phyloP scores from a whole-genome alignment of 2,329 filamentous ascomycete species.

The Paracoccidioides lutzii region DNA sequence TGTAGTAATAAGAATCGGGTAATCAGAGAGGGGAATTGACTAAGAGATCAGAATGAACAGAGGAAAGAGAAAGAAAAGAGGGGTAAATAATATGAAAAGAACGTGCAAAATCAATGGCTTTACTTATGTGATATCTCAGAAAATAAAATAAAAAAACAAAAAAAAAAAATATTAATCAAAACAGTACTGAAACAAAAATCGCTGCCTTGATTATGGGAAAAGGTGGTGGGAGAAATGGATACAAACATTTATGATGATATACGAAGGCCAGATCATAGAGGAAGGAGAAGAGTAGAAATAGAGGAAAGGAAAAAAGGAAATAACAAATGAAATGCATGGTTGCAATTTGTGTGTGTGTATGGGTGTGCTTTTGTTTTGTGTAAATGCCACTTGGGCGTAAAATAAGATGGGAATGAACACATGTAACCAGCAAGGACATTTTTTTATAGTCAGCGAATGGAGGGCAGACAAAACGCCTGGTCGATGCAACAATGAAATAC shows the following conservation, averaged over 20 bases:
- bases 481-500: constrained; percentile 11
- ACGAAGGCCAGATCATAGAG: neutral
- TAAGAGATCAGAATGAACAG: constrained; percentile 19
- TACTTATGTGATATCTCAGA: constrained; percentile 3
- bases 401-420: neutral
- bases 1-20: constrained; percentile 4
- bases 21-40: constrained; percentile 12
- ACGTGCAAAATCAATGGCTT: constrained; percentile 1
- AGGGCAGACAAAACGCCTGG: constrained; percentile 9
- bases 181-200: neutral
- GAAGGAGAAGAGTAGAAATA: constrained; percentile 3
- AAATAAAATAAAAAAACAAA: constrained; percentile 10
- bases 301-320: constrained; percentile 13
- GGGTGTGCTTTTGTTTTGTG: neutral
- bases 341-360: neutral
- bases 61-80: constrained; percentile 7
- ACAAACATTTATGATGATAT: neutral
- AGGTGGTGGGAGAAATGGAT: neutral
- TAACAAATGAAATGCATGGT: constrained; percentile 4
- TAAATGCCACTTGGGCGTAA: constrained; percentile 4
- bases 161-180: no score
- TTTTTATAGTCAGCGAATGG: neutral
- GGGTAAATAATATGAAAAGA: constrained; percentile 9
- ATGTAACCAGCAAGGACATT: constrained; percentile 2
- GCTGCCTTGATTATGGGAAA: neutral